Evolutionary conservation across 2,329 filamentous ascomycete species (phyloP).

Genomic region (Alternaria postmessia): DNA sequence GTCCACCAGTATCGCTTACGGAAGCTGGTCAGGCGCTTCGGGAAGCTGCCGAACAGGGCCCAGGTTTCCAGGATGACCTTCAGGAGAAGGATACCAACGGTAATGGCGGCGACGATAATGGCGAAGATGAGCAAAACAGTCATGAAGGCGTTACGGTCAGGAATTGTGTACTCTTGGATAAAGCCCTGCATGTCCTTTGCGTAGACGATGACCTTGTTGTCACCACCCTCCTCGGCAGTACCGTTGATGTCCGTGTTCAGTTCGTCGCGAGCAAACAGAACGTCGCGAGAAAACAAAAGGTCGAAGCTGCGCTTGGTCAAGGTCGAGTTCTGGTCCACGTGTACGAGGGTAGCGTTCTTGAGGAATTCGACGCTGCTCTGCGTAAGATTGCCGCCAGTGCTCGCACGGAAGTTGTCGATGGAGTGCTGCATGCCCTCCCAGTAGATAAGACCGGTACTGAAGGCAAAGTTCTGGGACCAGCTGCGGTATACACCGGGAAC

Average conservation of each 20-base stretch:
- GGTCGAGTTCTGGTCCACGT: constrained; percentile 66
- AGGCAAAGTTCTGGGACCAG: constrained; percentile 92
- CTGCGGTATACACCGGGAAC: constrained; percentile 88
- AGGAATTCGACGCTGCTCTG: constrained; percentile 78
- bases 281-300: constrained; percentile 61
- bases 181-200: constrained; percentile 83
- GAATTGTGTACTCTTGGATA: constrained; percentile 83
- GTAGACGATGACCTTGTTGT: constrained; percentile 59
- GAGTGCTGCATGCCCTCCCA: constrained; percentile 81
- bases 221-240: constrained; percentile 51
- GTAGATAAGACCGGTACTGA: constrained; percentile 83
- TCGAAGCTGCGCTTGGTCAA: constrained; percentile 62
- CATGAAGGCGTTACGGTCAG: constrained; percentile 94
- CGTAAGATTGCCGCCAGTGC: constrained; percentile 87
- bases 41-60: constrained; percentile 89
- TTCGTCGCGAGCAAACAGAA: constrained; percentile 64
- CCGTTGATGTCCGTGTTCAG: constrained; percentile 39
- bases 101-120: constrained; percentile 83
- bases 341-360: constrained; percentile 77
- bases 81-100: constrained; percentile 84
- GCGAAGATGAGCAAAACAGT: constrained; percentile 88
- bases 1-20: constrained; percentile 96
- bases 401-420: constrained; percentile 83
- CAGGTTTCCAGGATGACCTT: constrained; percentile 92
- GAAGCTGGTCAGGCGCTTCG: constrained; percentile 80